Percentiles rank a stretch among this genome's conserved stretches.
These are phyloP conservation scores for Globisporangium uncinulatum DNA, from an alignment of 352 stramenopile species.

Conservation along the genomic window DNA sequence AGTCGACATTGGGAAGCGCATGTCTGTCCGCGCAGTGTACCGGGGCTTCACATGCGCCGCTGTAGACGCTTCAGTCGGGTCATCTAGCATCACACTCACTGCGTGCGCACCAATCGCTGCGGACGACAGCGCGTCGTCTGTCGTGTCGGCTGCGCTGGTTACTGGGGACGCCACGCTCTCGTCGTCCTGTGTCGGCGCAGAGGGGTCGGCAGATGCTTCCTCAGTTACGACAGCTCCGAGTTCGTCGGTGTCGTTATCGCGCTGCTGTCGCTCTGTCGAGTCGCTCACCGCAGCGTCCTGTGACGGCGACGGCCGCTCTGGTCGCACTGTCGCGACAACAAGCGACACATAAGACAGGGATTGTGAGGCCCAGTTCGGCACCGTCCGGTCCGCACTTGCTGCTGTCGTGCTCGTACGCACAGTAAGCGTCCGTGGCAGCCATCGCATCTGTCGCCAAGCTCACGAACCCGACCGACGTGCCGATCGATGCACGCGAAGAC, in stretches of 20 bases:
- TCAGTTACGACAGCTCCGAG: no score
- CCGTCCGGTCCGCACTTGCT: neutral
- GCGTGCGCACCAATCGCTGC: neutral
- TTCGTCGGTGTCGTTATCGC: neutral
- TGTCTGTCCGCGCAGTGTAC: constrained; percentile 51
- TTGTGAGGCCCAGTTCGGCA: neutral
- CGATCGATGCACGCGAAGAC: constrained; percentile 41
- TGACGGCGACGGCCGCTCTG: constrained; percentile 1
- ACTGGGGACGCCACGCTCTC: no score
- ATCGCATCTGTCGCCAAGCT: constrained; percentile 61
- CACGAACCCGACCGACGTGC: constrained; percentile 75
- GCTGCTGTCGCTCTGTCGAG: neutral
- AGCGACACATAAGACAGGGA: neutral
- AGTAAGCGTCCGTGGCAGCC: constrained; percentile 74
- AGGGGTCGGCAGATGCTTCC: no score
- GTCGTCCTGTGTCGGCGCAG: no score
- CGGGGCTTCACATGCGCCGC: constrained; percentile 21
- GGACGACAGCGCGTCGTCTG: no score
- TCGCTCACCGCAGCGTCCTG: neutral
- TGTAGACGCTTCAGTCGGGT: neutral
- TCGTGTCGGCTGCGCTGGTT: no score
- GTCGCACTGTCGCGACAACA: constrained; percentile 8
- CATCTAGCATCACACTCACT: constrained; percentile 5
- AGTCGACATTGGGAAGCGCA: constrained; percentile 74
- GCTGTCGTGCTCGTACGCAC: constrained; percentile 26